phyloP scores from a whole-genome alignment of 2,329 filamentous ascomycete species.

The Fonsecaea pugnacius region DNA sequence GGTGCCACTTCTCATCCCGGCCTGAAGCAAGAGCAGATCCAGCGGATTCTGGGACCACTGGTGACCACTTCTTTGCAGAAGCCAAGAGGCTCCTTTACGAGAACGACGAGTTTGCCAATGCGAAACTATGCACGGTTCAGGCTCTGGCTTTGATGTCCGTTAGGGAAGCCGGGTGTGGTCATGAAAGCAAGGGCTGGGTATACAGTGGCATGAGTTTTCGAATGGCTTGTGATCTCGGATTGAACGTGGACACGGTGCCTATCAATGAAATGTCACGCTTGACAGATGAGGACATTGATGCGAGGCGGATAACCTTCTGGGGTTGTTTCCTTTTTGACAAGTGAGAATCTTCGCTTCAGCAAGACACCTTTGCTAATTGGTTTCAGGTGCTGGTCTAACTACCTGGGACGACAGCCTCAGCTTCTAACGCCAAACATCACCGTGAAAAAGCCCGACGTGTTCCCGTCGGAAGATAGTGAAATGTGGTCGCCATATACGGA shows the following conservation, averaged over 20 bases:
- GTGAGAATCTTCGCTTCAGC: slow-evolving; percentile 44
- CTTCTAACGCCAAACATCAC: slow-evolving; percentile 78
- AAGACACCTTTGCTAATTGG: slow-evolving; percentile 30
- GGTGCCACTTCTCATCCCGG: slow-evolving; percentile 87
- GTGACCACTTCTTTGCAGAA: slow-evolving; percentile 94
- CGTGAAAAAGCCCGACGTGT: slow-evolving; percentile 86
- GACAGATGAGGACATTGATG: slow-evolving; percentile 84
- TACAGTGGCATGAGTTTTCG: slow-evolving; percentile 98
- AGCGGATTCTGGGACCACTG: slow-evolving; percentile 80
- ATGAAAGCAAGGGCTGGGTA: slow-evolving; percentile 96
- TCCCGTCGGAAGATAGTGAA: slow-evolving; percentile 83
- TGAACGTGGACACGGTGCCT: slow-evolving; percentile 79
- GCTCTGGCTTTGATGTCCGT: slow-evolving; percentile 95
- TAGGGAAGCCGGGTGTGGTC: slow-evolving; percentile 88
- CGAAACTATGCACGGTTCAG: slow-evolving; percentile 86
- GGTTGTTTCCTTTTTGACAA: slow-evolving; percentile 98
- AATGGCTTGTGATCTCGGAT: slow-evolving; percentile 91
- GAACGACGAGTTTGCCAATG: slow-evolving; percentile 90
- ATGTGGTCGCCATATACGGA: slow-evolving; percentile 90
- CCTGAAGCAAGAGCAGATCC: slow-evolving; percentile 71
- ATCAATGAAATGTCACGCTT: slow-evolving; percentile 65
- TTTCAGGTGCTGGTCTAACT: slow-evolving; percentile 86
- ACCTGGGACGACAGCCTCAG: slow-evolving; percentile 87
- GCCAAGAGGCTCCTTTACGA: slow-evolving; percentile 87
- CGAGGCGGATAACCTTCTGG: slow-evolving; percentile 91